Base-by-base conservation (phyloP, 306 rosid species). In the Begonia peltatifolia region DNA sequence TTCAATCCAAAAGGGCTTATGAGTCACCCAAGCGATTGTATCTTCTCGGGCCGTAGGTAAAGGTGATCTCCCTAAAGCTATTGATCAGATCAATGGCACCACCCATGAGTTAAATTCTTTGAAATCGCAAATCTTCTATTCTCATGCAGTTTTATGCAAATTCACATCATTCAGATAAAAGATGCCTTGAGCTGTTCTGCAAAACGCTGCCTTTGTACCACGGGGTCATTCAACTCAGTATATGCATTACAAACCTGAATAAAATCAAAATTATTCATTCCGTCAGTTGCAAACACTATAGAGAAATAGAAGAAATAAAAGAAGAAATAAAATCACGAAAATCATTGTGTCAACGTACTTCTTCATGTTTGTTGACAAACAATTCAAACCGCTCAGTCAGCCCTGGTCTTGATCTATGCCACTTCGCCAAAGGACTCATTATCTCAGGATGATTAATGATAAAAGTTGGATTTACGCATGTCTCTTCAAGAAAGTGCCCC, bases 371-470 rank as follows among this genome's bases (percentile, higher is more conserved):
- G 73, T 78, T 90, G 49, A 90, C 11, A 53, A 90, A 85, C 71
- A 90, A 73, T 59, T 85, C 95, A 58, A 90, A 90, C 17, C 97
- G 97, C 54, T 90, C 94, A 9, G 95, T 90, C 59, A 83, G 73
- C 67, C 95, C 73, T 6, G 87, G 90, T 57, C 76, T 83, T 1
- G 76, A 63, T 79, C 97, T 75, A 64, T 85, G 97, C 87, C 94
- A 85, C 79, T 90, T 90, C 2, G 97, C 97, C 71, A 90, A 65
- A 49, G 92, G 97, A 71, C 97, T 90, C 95, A 80, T 85, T 56
- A 90, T 71, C 80, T 90, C 87, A 0, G 97, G 97, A 68, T 80
- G 95, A 66, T 90, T 86, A 23, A 80, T 85, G 64, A 90, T 85
- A 57, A 76, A 90, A 52, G 94, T 52, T 11, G 95, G 95, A 70